Evolutionary conservation across 176 grass and related monocot species (phyloP).

Genomic region (Lolium multiflorum): DNA sequence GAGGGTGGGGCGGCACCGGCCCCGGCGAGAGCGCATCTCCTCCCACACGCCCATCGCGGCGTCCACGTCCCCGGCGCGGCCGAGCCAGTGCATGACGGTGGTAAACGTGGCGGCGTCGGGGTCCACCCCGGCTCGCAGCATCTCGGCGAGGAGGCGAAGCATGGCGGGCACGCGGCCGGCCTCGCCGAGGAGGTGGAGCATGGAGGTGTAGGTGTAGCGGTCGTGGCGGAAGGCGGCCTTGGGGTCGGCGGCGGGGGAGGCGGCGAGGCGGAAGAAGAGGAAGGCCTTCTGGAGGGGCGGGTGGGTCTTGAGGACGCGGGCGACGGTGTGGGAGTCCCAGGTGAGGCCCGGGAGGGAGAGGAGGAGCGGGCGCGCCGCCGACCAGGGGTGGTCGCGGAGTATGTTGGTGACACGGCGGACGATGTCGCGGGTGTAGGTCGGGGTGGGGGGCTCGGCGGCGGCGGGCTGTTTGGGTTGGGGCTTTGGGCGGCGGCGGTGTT

Average conservation of each 20-base stretch:
- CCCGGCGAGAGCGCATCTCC: slow-evolving; percentile 57
- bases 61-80: slow-evolving; percentile 57
- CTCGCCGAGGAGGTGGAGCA: slow-evolving; percentile 76
- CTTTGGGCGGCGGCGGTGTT: neutral
- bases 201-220: slow-evolving; percentile 82
- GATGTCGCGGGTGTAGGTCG: slow-evolving; percentile 57
- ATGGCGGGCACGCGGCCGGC: slow-evolving; percentile 64
- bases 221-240: slow-evolving; percentile 64
- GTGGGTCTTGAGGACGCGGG: slow-evolving; percentile 83
- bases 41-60: slow-evolving; percentile 64
- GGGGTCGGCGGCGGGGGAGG: slow-evolving; percentile 20
- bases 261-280: slow-evolving; percentile 79
- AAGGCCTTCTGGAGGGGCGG: slow-evolving; percentile 73
- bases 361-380: slow-evolving; percentile 51
- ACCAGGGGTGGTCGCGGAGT: slow-evolving; percentile 70
- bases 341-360: slow-evolving; percentile 50
- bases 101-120: slow-evolving; percentile 71
- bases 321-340: slow-evolving; percentile 79
- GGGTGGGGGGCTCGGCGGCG: neutral
- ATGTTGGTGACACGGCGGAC: slow-evolving; percentile 54
- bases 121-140: slow-evolving; percentile 51
- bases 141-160: slow-evolving; percentile 68
- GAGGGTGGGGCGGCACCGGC: slow-evolving; percentile 54
- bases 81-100: slow-evolving; percentile 72
- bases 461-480: neutral